A percentile compares a stretch with the other conserved stretches of the same genome.
Evolutionary conservation across 78 protist species (phyloP).

Genomic region (Guillardia theta): DNA sequence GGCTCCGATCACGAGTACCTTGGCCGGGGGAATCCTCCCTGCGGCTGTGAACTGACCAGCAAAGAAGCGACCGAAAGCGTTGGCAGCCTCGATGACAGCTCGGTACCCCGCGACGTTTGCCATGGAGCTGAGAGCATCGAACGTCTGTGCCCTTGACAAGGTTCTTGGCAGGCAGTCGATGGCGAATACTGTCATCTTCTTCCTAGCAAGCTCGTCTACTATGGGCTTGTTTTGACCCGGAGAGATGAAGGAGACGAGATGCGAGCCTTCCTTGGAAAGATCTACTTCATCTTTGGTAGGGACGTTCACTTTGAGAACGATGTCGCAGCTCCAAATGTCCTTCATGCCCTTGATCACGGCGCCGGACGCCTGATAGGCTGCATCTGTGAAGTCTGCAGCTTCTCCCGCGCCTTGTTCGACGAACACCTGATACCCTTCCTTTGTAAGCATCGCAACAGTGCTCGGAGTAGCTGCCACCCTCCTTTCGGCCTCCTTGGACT

Average conservation of each 20-base stretch:
- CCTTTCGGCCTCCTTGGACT: neutral
- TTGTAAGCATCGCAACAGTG: neutral
- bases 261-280: neutral
- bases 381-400: neutral
- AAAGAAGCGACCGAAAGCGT: slow-evolving; percentile 78
- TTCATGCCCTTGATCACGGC: neutral
- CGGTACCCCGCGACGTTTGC: slow-evolving; percentile 95
- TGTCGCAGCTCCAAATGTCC: neutral
- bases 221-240: neutral
- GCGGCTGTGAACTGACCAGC: slow-evolving; percentile 95
- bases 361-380: neutral
- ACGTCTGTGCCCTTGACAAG: slow-evolving; percentile 79
- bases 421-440: neutral
- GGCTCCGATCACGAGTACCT: slow-evolving; percentile 53
- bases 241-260: neutral
- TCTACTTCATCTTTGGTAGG: neutral
- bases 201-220: neutral
- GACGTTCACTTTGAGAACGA: neutral
- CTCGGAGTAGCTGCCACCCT: neutral
- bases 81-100: slow-evolving; percentile 93
- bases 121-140: slow-evolving; percentile 93
- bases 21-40: slow-evolving; percentile 94
- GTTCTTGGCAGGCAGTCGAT: slow-evolving; percentile 83
- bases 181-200: slow-evolving; percentile 55
- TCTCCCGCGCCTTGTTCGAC: neutral